A percentile compares a stretch with the other conserved stretches of the same genome.
These are phyloP conservation scores for Brasenia schreberi DNA, from an alignment of 164 flowering plant species.

Conservation along the genomic window DNA sequence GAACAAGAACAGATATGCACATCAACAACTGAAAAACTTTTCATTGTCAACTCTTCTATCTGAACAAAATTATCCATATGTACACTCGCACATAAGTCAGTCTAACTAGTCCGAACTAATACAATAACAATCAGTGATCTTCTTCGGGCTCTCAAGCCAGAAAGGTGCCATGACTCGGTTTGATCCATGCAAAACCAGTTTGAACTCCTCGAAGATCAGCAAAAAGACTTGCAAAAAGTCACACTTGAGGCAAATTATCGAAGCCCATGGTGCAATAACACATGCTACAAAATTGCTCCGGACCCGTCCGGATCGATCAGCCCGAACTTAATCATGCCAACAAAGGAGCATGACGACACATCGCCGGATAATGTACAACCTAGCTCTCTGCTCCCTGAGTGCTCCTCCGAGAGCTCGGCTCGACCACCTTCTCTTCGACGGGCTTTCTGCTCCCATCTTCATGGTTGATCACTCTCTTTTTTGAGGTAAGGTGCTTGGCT, in stretches of 20 bases:
- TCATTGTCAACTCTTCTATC: not conserved
- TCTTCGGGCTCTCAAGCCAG: not conserved
- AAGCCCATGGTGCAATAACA: no score
- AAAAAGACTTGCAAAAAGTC: not conserved
- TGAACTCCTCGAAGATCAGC: not conserved
- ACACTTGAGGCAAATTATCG: not conserved
- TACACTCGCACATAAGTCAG: not conserved
- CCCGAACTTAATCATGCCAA: constrained; percentile 7
- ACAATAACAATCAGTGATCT: not conserved
- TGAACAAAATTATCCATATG: not conserved
- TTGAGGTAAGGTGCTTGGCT: no score
- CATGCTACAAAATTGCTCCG: not conserved
- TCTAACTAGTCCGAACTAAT: not conserved
- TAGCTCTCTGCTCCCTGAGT: constrained; percentile 25
- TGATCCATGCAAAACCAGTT: not conserved
- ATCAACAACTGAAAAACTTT: not conserved
- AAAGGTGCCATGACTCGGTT: not conserved
- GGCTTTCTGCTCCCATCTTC: constrained; percentile 2
- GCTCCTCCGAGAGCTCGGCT: constrained; percentile 48
- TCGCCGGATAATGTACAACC: constrained; percentile 15
- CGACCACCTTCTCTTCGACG: constrained; percentile 30
- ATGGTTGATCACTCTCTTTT: not conserved
- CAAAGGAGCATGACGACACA: constrained; percentile 12
- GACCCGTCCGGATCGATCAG: not conserved
- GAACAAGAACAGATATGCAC: not conserved